Conservation (phyloP, 169 alveolate genomes). For the Toxoplasma gondii region DNA sequence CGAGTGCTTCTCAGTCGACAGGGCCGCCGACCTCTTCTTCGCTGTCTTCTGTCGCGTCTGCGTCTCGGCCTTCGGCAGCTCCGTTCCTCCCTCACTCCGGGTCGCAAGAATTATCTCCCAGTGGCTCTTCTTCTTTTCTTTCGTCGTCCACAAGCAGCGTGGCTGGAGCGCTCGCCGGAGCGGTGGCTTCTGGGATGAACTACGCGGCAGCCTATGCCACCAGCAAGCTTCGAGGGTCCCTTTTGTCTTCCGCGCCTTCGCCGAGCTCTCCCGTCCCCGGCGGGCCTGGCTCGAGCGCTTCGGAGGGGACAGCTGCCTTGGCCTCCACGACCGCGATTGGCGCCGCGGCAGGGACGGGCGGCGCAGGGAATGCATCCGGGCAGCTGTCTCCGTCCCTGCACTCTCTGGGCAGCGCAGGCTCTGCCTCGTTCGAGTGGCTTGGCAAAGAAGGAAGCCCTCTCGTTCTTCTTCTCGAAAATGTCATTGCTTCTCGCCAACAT, state of each 20-base stretch:
- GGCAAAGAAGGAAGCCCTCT: constrained; percentile 47
- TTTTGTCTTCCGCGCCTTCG: background rate
- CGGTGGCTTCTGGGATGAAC: constrained; percentile 36
- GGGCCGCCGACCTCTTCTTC: too few relatives aligned
- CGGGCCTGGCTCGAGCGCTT: background rate
- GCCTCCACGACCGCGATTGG: background rate
- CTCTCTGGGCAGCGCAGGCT: constrained; percentile 16
- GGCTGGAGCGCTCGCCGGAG: constrained; percentile 43
- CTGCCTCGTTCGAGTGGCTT: background rate
- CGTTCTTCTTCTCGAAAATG: constrained; percentile 45
- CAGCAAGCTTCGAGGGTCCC: constrained; percentile 32
- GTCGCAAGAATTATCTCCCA: background rate
- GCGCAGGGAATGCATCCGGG: background rate
- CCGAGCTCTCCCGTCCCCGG: background rate
- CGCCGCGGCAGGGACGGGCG: background rate
- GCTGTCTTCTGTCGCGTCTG: background rate
- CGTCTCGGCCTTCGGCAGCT: background rate
- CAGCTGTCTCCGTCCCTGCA: background rate
- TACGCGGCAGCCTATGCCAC: constrained; percentile 52
- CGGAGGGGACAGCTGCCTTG: background rate
- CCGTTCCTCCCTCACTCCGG: background rate
- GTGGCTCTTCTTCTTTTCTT: background rate
- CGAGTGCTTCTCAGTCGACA: too few relatives aligned
- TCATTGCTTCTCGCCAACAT: constrained; percentile 29
- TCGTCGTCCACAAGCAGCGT: constrained; percentile 5